A percentile compares a stretch with the other conserved stretches of the same genome.
Conservation (phyloP, 106 monocot genomes). For the Platanthera zijinensis region DNA sequence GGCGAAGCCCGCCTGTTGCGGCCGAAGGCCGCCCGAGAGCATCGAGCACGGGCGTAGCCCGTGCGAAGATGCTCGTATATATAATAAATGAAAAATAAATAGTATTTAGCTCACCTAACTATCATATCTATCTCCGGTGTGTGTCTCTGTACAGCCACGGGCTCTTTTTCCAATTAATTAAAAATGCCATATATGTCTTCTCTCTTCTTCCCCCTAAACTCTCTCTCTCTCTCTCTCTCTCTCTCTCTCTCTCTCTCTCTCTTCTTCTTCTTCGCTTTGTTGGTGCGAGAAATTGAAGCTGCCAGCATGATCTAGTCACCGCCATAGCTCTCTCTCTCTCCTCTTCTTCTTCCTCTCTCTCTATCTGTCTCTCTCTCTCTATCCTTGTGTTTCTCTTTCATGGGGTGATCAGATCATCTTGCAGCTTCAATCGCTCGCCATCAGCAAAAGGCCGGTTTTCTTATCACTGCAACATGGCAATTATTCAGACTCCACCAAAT, state of each 20-base stretch:
- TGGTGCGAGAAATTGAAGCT: conserved; percentile 4
- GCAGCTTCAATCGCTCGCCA: conserved; percentile 6
- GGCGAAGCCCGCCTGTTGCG: too few species aligned
- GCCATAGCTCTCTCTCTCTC: too few species aligned
- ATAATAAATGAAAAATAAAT: too few species aligned
- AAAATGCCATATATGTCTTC: neutral
- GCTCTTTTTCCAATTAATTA: neutral
- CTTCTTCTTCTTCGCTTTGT: neutral
- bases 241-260: too few species aligned
- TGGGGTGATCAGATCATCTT: conserved; percentile 7
- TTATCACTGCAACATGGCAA: too few species aligned
- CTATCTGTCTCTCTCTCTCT: neutral
- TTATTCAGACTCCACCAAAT: too few species aligned
- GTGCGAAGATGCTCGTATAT: too few species aligned
- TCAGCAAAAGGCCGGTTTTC: neutral
- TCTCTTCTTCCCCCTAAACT: neutral
- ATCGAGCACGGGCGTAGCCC: too few species aligned
- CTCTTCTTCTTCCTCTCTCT: neutral
- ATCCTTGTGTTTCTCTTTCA: neutral
- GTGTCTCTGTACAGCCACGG: neutral
- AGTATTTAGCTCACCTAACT: too few species aligned
- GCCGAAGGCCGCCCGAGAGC: too few species aligned
- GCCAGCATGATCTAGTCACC: conserved; percentile 7
- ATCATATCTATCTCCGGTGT: neutral
- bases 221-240: too few species aligned